phyloP scores from a whole-genome alignment of 2,329 filamentous ascomycete genomes.

The Alternaria sp. region DNA sequence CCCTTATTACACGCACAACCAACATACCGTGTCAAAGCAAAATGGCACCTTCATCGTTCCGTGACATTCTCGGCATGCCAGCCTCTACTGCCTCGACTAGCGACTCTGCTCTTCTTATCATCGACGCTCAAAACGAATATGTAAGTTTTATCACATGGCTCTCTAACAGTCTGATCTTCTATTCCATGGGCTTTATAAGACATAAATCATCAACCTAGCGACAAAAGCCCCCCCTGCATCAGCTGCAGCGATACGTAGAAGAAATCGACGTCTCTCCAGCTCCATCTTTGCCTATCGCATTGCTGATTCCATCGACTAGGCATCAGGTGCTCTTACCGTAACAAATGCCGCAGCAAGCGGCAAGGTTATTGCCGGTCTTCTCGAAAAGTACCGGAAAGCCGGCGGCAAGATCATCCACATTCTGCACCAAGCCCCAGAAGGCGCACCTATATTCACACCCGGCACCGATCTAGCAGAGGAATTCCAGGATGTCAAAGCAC shows the following conservation, averaged over 20 bases:
- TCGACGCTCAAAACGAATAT: slow-evolving; percentile 21
- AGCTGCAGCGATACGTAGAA: not conserved
- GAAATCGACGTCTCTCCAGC: no score
- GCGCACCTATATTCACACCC: slow-evolving; percentile 72
- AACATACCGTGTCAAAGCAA: not conserved
- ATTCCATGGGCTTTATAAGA: not conserved
- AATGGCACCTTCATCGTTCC: slow-evolving; percentile 52
- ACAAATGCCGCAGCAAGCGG: slow-evolving; percentile 63
- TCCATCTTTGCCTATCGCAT: not conserved
- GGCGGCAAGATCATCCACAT: slow-evolving; percentile 68
- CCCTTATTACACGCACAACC: not conserved
- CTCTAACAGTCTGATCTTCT: slow-evolving; percentile 53
- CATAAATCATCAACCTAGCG: no score
- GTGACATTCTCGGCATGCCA: slow-evolving; percentile 62
- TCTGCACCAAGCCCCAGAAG: slow-evolving; percentile 65
- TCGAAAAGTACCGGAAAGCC: slow-evolving; percentile 67
- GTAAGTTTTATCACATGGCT: slow-evolving; percentile 63
- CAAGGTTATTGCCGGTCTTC: slow-evolving; percentile 64
- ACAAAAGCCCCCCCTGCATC: no score
- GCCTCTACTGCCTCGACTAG: slow-evolving; percentile 64
- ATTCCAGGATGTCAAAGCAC: slow-evolving; percentile 66
- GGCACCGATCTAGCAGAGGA: slow-evolving; percentile 67
- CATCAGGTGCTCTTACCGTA: slow-evolving; percentile 65
- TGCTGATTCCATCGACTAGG: slow-evolving; percentile 29
- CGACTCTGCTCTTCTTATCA: slow-evolving; percentile 57